These are phyloP conservation scores for Chondrostereum purpureum DNA, from an alignment of 1,284 basidiomycete species.

Conservation along the genomic window DNA sequence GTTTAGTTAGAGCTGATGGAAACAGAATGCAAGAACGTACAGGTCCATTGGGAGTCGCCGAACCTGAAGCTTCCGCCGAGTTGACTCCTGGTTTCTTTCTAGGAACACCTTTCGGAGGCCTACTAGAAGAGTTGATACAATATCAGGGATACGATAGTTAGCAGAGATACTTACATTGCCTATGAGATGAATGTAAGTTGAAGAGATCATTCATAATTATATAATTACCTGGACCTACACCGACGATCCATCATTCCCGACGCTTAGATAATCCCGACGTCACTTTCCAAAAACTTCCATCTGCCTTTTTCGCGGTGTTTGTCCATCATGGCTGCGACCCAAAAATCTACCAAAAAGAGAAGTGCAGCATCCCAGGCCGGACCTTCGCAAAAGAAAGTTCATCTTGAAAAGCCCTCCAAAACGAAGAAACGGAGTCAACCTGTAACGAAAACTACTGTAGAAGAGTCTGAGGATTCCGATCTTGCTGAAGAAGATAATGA, in stretches of 20 bases:
- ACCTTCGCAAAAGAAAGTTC: conserved; percentile 46
- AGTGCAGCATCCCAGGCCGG: conserved; percentile 37
- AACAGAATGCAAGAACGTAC: conserved; percentile 19
- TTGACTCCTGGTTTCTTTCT: conserved; percentile 30
- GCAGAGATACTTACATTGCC: not conserved
- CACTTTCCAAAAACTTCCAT: too few relatives aligned
- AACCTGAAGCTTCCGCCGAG: too few relatives aligned
- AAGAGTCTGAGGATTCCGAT: conserved; percentile 24
- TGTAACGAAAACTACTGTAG: conserved; percentile 33
- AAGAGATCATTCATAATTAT: too few relatives aligned
- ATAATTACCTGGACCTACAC: too few relatives aligned
- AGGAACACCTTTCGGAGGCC: conserved; percentile 39
- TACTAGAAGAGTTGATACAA: conserved; percentile 13
- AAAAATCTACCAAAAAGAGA: conserved; percentile 42
- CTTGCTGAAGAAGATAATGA: conserved; percentile 28
- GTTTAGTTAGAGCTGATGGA: not conserved
- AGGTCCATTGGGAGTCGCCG: conserved; percentile 34
- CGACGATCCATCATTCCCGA: too few relatives aligned
- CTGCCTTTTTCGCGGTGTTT: too few relatives aligned
- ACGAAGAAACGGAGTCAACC: conserved; percentile 47
- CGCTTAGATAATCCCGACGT: too few relatives aligned
- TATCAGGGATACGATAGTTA: not conserved
- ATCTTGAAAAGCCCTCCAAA: conserved; percentile 26
- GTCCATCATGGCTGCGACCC: conserved; percentile 21
- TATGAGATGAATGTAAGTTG: too few relatives aligned